phyloP scores from a whole-genome alignment of 2,329 filamentous ascomycete genomes.

The Cladosporium sp. region DNA sequence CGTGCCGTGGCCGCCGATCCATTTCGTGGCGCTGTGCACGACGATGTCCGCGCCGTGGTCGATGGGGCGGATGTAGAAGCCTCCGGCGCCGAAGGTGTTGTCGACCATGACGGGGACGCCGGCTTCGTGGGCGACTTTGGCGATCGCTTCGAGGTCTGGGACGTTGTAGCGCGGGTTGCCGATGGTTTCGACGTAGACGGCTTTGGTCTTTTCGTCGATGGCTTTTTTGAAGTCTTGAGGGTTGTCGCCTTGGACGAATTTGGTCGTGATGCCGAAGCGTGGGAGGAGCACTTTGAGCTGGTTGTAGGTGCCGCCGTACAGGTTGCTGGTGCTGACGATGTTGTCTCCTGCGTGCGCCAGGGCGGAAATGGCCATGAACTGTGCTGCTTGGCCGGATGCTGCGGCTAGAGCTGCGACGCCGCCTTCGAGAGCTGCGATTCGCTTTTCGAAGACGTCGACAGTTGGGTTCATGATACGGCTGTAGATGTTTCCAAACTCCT shows the following conservation, averaged over 20 bases:
- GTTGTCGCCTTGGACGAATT: constrained; percentile 79
- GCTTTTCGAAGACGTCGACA: constrained; percentile 92
- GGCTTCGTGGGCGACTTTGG: constrained; percentile 67
- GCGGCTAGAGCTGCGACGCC: constrained; percentile 81
- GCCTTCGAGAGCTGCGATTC: constrained; percentile 90
- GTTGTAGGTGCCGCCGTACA: constrained; percentile 96
- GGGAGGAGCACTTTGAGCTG: constrained; percentile 90
- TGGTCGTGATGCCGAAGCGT: constrained; percentile 80
- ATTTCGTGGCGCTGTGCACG: constrained; percentile 91
- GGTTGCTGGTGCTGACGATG: constrained; percentile 82
- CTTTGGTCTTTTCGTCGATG: constrained; percentile 92
- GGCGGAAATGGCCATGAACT: constrained; percentile 82
- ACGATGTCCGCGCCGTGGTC: constrained; percentile 90
- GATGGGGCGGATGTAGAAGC: constrained; percentile 81
- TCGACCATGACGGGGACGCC: constrained; percentile 65
- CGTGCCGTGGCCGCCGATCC: constrained; percentile 90
- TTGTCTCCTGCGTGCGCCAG: constrained; percentile 89
- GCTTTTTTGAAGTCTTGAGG: constrained; percentile 71
- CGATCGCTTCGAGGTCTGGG: constrained; percentile 83
- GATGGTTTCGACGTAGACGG: constrained; percentile 85
- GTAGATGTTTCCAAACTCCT: constrained; percentile 97
- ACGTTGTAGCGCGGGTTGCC: constrained; percentile 93
- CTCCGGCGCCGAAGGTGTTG: constrained; percentile 92
- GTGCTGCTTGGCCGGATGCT: constrained; percentile 81
- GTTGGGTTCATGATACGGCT: constrained; percentile 96